Evolutionary conservation across 306 rosid species (phyloP), one percentile per base, ranked within the genome.

Genomic region (Sicyos baderoa): DNA sequence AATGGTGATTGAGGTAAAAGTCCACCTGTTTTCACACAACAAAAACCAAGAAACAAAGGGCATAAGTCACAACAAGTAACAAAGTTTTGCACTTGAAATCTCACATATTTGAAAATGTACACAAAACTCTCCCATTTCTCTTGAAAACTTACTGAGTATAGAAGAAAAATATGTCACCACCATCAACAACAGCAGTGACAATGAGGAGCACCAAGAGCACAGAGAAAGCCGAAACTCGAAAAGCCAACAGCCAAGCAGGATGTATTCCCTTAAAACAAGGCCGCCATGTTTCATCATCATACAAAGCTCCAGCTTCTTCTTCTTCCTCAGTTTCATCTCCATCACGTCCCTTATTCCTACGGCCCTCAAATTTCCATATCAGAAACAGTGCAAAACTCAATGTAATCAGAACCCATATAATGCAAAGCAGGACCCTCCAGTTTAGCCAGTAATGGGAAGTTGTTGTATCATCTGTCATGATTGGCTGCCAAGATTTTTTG

Each of bases 211-310:
- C 84, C 78, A 85, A 47, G 74, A 94, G 99, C 32, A 94, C 89
- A 76, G 78, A 14, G 68, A 94, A 94, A 57, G 97, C 96, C 74
- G 85, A 29, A 47, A 88, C 73, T 86, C 99, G 80, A 70, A 88
- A 94, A 37, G 81, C 90, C 72, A 94, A 79, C 3, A 94, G 74
- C 99, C 97, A 94, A 29, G 86, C 90, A 15, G 99, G 99, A 74
- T 90, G 99, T 53, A 94, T 83, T 55, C 87, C 93, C 74, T 85
- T 90, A 12, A 94, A 75, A 62, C 99, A 90, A 49, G 99, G 91
- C 77, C 81, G 84, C 99, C 97, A 94, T n/a, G 90, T 86, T 70
- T 94, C 97, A 79, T 90, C 97, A 22, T 88, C 97, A 62, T 82
- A 90, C 82, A 94, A 74, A 80, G 72, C 59, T 29, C 84, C 80